phyloP scores from a whole-genome alignment of 1,139 yeast genomes.

The Wickerhamomyces sp. region DNA sequence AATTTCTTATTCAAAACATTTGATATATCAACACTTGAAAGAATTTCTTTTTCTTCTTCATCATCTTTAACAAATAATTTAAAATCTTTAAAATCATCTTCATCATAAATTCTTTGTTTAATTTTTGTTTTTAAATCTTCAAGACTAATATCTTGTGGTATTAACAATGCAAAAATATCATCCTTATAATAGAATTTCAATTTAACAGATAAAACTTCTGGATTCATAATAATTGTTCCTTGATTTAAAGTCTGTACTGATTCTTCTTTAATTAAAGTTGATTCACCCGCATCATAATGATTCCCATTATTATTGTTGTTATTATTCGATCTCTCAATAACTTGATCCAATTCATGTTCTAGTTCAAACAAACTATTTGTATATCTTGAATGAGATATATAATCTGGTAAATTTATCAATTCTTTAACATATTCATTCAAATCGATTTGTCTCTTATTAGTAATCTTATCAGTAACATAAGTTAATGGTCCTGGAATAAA shows the following conservation, averaged over 20 bases:
- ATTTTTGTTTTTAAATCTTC: conserved; percentile 60
- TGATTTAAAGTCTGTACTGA: conserved; percentile 17
- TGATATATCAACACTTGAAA: conserved; percentile 28
- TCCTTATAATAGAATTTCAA: conserved; percentile 84
- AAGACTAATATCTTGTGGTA: conserved; percentile 58
- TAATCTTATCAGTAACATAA: conserved; percentile 83
- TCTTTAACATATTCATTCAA: conserved; percentile 78
- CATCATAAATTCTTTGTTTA: conserved; percentile 51
- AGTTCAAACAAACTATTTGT: conserved; percentile 71
- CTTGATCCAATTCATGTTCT: conserved; percentile 38
- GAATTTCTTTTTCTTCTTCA: conserved; percentile 28
- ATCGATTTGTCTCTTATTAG: conserved; percentile 80
- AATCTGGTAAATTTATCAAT: conserved; percentile 67
- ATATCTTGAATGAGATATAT: conserved; percentile 66
- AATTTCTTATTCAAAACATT: conserved; percentile 29
- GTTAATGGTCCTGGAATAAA: conserved; percentile 96
- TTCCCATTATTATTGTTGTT: conserved; percentile 36
- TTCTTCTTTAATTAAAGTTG: conserved; percentile 23
- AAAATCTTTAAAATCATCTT: conserved; percentile 25
- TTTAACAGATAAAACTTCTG: conserved; percentile 31
- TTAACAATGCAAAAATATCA: conserved; percentile 82
- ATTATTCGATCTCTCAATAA: conserved; percentile 29
- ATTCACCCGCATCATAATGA: conserved; percentile 20
- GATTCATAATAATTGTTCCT: conserved; percentile 1
- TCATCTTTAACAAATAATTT: conserved; percentile 27